Percentiles rank a stretch among this genome's conserved stretches.
phyloP scores from a whole-genome alignment of 2,329 filamentous ascomycete genomes.

The Fusarium brachygibbosum region DNA sequence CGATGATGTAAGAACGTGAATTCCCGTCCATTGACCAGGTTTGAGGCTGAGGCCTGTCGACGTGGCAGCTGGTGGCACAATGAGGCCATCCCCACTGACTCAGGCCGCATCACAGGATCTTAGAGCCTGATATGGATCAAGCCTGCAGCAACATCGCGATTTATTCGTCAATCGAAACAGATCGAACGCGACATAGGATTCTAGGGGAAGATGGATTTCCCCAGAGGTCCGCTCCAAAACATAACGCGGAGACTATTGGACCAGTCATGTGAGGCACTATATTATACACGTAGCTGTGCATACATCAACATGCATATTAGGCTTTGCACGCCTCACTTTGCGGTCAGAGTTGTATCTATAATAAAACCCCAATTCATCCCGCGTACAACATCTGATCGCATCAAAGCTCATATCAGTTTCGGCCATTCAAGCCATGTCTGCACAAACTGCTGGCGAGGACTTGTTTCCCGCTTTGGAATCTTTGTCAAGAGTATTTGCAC shows the following conservation, averaged over 20 bases:
- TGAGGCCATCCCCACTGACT: constrained; percentile 33
- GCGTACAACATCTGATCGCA: fast-evolving
- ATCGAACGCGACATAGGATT: neutral
- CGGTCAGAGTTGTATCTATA: fast-evolving
- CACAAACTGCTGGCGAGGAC: constrained; percentile 27
- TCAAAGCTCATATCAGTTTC: neutral
- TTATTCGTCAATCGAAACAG: neutral
- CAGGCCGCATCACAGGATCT: constrained; percentile 22
- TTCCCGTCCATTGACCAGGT: fast-evolving
- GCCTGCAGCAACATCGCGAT: neutral
- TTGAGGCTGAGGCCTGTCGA: constrained; percentile 1
- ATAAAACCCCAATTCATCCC: neutral
- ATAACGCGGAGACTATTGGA: constrained; percentile 10
- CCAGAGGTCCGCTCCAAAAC: neutral
- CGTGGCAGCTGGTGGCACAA: constrained; percentile 25
- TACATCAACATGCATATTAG: constrained; percentile 10
- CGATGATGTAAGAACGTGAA: neutral
- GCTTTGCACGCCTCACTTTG: constrained; percentile 16
- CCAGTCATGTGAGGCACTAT: neutral
- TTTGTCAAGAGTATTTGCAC: constrained; percentile 20
- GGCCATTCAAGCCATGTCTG: constrained; percentile 15
- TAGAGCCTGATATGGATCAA: constrained; percentile 14
- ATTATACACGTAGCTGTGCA: constrained; percentile 28
- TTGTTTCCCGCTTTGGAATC: constrained; percentile 34
- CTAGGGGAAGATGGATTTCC: neutral